A percentile compares a stretch with the other conserved stretches of the same genome.
phyloP scores from a whole-genome alignment of 768 basidiomycete species.

The Pleurotus sapidus region DNA sequence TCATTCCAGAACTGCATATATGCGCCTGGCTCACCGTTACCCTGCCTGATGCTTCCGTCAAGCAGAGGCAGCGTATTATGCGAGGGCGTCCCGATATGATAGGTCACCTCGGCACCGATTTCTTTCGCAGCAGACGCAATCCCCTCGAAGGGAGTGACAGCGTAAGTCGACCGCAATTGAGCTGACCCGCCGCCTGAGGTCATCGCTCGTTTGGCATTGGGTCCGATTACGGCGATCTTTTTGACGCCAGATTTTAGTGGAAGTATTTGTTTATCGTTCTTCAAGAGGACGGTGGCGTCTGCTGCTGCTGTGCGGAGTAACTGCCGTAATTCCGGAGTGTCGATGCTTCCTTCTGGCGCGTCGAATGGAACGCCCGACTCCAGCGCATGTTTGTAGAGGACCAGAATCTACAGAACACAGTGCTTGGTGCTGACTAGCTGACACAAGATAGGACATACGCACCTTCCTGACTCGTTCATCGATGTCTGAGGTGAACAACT shows the following conservation, averaged over 20 bases:
- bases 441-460: conserved; percentile 15
- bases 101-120: conserved; percentile 42
- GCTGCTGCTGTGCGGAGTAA: conserved; percentile 50
- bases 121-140: conserved; percentile 40
- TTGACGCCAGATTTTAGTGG: conserved; percentile 34
- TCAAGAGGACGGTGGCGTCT: conserved; percentile 56
- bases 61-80: conserved; percentile 51
- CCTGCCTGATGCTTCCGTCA: conserved; percentile 40
- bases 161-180: conserved; percentile 45
- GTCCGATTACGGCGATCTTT: conserved; percentile 57
- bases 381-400: conserved; percentile 42
- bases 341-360: conserved; percentile 40
- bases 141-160: conserved; percentile 56
- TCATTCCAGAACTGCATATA: conserved; percentile 11
- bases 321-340: conserved; percentile 44
- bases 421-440: background rate
- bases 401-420: conserved; percentile 37
- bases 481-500: conserved; percentile 42
- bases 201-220: conserved; percentile 51
- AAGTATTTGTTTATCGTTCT: conserved; percentile 51
- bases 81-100: conserved; percentile 36
- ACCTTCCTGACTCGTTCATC: conserved; percentile 50
- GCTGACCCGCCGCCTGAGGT: conserved; percentile 64
- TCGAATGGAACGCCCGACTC: conserved; percentile 55
- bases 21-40: conserved; percentile 23